Evolutionary conservation across 2,329 filamentous ascomycete genomes (phyloP).

Genomic region (Thelonectria rubi): DNA sequence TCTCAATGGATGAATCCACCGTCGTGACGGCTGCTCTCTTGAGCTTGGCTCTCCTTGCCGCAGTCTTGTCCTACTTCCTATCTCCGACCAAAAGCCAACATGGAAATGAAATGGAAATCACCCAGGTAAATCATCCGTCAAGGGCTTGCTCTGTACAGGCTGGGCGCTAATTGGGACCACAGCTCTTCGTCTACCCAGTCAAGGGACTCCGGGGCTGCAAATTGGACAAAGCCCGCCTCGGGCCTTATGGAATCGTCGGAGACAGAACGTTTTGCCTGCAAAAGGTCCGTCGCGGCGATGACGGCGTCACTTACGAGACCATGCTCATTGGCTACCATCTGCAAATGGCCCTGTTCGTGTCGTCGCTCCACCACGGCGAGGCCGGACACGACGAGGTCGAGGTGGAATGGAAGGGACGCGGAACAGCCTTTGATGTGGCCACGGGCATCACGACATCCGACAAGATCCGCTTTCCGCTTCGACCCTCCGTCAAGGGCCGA

Average conservation of each 20-base stretch:
- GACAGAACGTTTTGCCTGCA: constrained; percentile 39
- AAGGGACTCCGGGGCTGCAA: constrained; percentile 34
- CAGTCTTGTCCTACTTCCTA: background rate
- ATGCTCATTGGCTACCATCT: constrained; percentile 38
- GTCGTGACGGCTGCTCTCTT: constrained; percentile 2
- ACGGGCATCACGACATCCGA: background rate
- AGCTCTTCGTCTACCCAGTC: constrained; percentile 40
- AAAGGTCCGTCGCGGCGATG: constrained; percentile 24
- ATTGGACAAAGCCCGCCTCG: constrained; percentile 21
- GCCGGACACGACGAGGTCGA: constrained; percentile 1
- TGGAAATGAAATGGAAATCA: constrained; percentile 28
- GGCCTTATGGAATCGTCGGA: constrained; percentile 31
- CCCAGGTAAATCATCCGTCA: constrained; percentile 19
- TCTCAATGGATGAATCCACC: constrained; percentile 2
- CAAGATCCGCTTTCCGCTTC: constrained; percentile 27
- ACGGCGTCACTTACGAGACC: constrained; percentile 24
- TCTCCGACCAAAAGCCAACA: background rate
- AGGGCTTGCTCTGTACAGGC: background rate
- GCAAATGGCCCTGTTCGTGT: constrained; percentile 30
- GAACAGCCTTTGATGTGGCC: constrained; percentile 14
- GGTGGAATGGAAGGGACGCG: constrained; percentile 25
- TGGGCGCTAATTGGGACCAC: background rate
- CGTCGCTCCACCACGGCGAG: constrained; percentile 24
- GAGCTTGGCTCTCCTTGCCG: constrained; percentile 1
- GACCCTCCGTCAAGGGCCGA: constrained; percentile 4